Evolutionary conservation across 108 stramenopile species (phyloP).

Genomic region (Stephanodiscus minutulus): DNA sequence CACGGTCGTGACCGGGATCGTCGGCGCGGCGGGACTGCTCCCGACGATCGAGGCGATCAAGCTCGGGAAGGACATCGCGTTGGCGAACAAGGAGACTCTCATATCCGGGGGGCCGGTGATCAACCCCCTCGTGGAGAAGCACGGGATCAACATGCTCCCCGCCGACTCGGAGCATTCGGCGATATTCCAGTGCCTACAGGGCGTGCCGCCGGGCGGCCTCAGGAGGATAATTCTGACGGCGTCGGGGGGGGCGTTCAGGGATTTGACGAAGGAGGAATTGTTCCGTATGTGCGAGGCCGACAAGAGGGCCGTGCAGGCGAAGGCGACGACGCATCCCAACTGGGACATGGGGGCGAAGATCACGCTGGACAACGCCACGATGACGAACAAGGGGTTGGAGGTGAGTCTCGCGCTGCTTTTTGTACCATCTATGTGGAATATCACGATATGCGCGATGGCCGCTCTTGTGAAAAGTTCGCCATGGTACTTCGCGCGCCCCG

Average conservation of each 20-base stretch:
- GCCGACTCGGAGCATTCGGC: constrained; percentile 95
- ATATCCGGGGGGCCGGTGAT: constrained; percentile 96
- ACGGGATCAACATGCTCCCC: constrained; percentile 96
- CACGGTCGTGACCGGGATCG: constrained; percentile 95
- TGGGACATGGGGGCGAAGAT: constrained; percentile 96
- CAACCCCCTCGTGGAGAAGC: constrained; percentile 89
- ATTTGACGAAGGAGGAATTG: constrained; percentile 91
- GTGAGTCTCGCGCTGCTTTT: constrained; percentile 39
- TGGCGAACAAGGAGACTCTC: constrained; percentile 98
- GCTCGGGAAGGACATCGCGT: constrained; percentile 92
- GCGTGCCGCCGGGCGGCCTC: constrained; percentile 89
- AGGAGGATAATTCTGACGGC: constrained; percentile 94
- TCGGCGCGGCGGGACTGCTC: constrained; percentile 93
- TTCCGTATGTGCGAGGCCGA: constrained; percentile 82
- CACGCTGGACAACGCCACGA: constrained; percentile 96
- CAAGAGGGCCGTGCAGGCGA: constrained; percentile 81
- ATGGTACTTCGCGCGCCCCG: no score
- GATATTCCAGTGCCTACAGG: constrained; percentile 97
- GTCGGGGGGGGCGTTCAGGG: constrained; percentile 95
- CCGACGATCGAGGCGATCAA: constrained; percentile 96
- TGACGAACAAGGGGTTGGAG: constrained; percentile 99
- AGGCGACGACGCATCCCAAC: constrained; percentile 98
- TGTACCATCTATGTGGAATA: background rate
- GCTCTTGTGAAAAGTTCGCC: no score
- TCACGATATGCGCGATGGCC: no score